Evolutionary conservation across 768 basidiomycete species (phyloP).

Genomic region (Nidula microcarpa): DNA sequence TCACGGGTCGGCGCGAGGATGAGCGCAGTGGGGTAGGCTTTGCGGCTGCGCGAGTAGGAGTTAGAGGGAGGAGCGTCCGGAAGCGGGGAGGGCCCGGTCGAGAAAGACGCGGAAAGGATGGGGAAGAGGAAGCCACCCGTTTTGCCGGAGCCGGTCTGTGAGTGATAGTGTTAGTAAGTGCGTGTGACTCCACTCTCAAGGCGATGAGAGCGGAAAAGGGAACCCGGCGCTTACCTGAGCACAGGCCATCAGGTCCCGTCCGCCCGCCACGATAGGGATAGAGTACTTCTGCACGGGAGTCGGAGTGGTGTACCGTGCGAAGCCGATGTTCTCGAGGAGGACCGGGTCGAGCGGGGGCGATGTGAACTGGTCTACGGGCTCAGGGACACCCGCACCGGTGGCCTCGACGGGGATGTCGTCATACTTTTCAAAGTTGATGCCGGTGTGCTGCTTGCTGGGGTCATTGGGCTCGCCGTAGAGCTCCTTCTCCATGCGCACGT

Average conservation of each 20-base stretch:
- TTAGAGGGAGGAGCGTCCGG: slow-evolving; percentile 48
- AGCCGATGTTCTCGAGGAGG: slow-evolving; percentile 91
- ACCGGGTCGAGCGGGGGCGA: slow-evolving; percentile 88
- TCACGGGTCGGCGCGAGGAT: slow-evolving; percentile 98
- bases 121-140: slow-evolving; percentile 99
- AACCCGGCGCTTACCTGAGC: slow-evolving; percentile 61
- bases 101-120: slow-evolving; percentile 91
- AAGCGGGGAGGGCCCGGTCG: slow-evolving; percentile 72
- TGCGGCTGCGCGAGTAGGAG: slow-evolving; percentile 69
- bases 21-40: slow-evolving; percentile 95
- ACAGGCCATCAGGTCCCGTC: slow-evolving; percentile 92
- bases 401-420: slow-evolving; percentile 99
- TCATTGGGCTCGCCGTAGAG: slow-evolving; percentile 90
- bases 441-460: slow-evolving; percentile 86
- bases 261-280: slow-evolving; percentile 92
- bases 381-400: slow-evolving; percentile 95
- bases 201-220: slow-evolving; percentile 6
- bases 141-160: slow-evolving; percentile 97
- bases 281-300: slow-evolving; percentile 99
- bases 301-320: slow-evolving; percentile 90
- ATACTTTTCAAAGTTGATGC: slow-evolving; percentile 99
- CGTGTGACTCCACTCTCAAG: slow-evolving; percentile 11
- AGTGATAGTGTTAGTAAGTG: slow-evolving; percentile 8
- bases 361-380: slow-evolving; percentile 85
- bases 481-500: slow-evolving; percentile 90